Evolutionary conservation across 176 grass and related monocot genomes (phyloP).

Genomic region (Phragmites australis): DNA sequence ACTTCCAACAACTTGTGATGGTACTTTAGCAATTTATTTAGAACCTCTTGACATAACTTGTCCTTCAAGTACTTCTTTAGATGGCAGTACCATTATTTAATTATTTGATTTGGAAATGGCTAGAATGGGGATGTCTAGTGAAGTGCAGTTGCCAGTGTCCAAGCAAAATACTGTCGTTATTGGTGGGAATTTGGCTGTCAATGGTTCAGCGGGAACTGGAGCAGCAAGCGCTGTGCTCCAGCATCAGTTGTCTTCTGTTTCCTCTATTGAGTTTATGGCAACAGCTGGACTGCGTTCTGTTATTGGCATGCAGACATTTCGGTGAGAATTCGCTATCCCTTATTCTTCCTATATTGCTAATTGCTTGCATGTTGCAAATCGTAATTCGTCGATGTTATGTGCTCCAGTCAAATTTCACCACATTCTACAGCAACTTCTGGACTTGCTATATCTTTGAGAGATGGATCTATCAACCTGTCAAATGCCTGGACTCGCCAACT

Average conservation of each 20-base stretch:
- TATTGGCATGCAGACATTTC: slow-evolving; percentile 60
- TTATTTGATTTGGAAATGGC: slow-evolving; percentile 48
- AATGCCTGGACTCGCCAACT: slow-evolving; percentile 94
- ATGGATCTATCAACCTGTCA: slow-evolving; percentile 90
- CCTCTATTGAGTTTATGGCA: slow-evolving; percentile 83
- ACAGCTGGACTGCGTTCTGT: slow-evolving; percentile 87
- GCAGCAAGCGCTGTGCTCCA: slow-evolving; percentile 67
- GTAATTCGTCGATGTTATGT: slow-evolving; percentile 36
- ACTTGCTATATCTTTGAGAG: slow-evolving; percentile 75
- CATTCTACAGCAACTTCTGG: slow-evolving; percentile 89
- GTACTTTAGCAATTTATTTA: background rate
- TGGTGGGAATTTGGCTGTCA: slow-evolving; percentile 81
- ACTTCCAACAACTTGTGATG: background rate
- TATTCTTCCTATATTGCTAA: slow-evolving; percentile 10
- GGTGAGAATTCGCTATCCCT: slow-evolving; percentile 48
- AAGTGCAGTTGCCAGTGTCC: slow-evolving; percentile 82
- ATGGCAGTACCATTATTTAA: slow-evolving; percentile 29
- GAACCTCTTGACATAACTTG: slow-evolving; percentile 15
- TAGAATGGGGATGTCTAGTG: slow-evolving; percentile 91
- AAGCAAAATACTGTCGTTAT: slow-evolving; percentile 65
- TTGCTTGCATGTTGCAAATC: slow-evolving; percentile 28
- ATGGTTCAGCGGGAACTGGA: slow-evolving; percentile 64
- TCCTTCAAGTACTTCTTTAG: slow-evolving; percentile 14
- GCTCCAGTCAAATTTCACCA: slow-evolving; percentile 83
- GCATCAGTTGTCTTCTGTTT: slow-evolving; percentile 67